Conservation (phyloP, 768 basidiomycete genomes). For the Mycena haematopus region DNA sequence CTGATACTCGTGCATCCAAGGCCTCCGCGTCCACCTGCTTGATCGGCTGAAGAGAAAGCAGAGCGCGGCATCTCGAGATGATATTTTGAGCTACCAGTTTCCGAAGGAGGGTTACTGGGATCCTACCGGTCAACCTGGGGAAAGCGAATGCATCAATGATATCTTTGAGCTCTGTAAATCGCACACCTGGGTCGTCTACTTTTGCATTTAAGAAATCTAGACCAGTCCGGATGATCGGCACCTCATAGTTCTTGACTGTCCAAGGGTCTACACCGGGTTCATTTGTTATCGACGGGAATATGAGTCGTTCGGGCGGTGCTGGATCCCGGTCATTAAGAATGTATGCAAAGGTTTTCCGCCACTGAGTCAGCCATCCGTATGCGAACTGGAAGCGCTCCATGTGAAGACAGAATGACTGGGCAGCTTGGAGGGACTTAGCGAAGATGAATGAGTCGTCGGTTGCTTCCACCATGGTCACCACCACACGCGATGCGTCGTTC, state of each 20-base stretch:
- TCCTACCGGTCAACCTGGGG: not conserved
- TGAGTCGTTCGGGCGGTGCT: not conserved
- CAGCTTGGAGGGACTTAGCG: slow-evolving; percentile 1
- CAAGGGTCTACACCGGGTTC: slow-evolving; percentile 9
- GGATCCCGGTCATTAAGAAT: not conserved
- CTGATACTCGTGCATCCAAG: not conserved
- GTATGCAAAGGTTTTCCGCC: slow-evolving; percentile 3
- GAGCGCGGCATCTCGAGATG: slow-evolving; percentile 8
- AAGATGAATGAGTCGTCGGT: slow-evolving; percentile 10
- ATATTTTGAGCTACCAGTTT: slow-evolving; percentile 15
- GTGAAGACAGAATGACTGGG: slow-evolving; percentile 5
- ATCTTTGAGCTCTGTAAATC: slow-evolving; percentile 1
- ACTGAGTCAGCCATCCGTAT: slow-evolving; percentile 21
- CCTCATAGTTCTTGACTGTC: not conserved
- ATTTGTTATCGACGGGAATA: slow-evolving; percentile 2
- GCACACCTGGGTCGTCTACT: slow-evolving; percentile 7
- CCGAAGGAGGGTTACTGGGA: slow-evolving; percentile 11
- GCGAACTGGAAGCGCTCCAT: slow-evolving; percentile 22
- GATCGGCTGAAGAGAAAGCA: slow-evolving; percentile 19
- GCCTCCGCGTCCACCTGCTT: slow-evolving; percentile 12
- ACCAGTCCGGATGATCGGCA: not conserved
- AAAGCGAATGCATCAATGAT: slow-evolving; percentile 19
- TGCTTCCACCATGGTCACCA: slow-evolving; percentile 3
- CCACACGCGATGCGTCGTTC: not conserved
- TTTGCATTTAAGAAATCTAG: slow-evolving; percentile 14